A percentile compares a stretch with the other conserved stretches of the same genome.
Conservation (phyloP, 179 eudicot species). For the Drosera spatulata region DNA sequence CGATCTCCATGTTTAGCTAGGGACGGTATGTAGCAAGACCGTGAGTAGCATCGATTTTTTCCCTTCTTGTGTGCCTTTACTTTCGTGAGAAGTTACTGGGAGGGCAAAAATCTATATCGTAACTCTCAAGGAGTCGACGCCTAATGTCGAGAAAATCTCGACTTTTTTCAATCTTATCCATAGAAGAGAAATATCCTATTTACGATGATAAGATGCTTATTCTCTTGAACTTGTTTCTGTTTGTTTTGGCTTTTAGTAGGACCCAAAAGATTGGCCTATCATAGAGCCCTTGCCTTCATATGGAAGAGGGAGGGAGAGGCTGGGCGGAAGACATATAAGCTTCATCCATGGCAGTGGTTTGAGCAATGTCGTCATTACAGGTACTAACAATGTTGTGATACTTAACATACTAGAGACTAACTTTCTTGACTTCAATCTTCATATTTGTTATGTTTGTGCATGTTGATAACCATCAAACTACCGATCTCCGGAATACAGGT, state of each 20-base stretch:
- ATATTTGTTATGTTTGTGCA: too few species aligned
- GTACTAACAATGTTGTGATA: slow-evolving; percentile 17
- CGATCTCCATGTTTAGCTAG: too few species aligned
- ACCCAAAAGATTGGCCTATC: slow-evolving; percentile 89
- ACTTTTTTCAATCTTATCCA: neutral
- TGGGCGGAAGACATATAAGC: slow-evolving; percentile 93
- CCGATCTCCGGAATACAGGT: too few species aligned
- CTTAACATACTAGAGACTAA: too few species aligned
- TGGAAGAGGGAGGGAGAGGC: slow-evolving; percentile 94
- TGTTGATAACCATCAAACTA: too few species aligned
- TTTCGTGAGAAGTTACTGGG: too few species aligned
- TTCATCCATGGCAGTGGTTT: slow-evolving; percentile 84
- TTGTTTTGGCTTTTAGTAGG: slow-evolving; percentile 44
- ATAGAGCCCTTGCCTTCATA: slow-evolving; percentile 91
- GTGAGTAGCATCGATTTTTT: too few species aligned
- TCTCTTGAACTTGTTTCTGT: slow-evolving; percentile 4
- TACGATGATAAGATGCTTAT: neutral
- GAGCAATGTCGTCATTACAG: slow-evolving; percentile 79
- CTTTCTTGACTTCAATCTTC: too few species aligned
- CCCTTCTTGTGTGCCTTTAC: too few species aligned
- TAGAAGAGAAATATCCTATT: neutral
- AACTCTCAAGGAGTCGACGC: too few species aligned
- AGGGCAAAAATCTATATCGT: too few species aligned
- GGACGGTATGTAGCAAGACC: too few species aligned
- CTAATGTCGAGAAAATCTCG: neutral